phyloP scores from a whole-genome alignment of 1,284 basidiomycete genomes.

The Entoloma clypeatum region DNA sequence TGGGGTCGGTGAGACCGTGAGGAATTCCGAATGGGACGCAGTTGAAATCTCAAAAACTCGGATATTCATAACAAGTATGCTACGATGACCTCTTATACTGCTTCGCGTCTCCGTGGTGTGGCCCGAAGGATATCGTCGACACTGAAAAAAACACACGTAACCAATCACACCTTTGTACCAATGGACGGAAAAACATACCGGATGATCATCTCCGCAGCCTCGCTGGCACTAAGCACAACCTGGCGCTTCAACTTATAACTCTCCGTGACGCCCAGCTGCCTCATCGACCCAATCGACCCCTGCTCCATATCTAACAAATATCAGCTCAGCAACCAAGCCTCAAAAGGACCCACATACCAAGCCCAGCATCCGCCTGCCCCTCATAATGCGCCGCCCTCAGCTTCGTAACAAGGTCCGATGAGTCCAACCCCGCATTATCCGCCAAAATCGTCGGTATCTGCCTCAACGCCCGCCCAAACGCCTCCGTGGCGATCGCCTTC shows the following conservation, averaged over 20 bases:
- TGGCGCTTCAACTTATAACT: constrained; percentile 97
- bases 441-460: constrained; percentile 97
- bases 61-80: too few relatives aligned
- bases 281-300: constrained; percentile 88
- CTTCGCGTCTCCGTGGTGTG: constrained; percentile 62
- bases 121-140: constrained; percentile 70
- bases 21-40: too few relatives aligned
- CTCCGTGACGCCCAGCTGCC: constrained; percentile 85
- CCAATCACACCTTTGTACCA: constrained; percentile 8
- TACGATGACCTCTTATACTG: too few relatives aligned
- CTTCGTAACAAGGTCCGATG: constrained; percentile 89
- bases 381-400: constrained; percentile 94
- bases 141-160: constrained; percentile 28
- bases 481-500: constrained; percentile 93
- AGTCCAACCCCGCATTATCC: constrained; percentile 97
- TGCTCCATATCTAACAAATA: constrained; percentile 74
- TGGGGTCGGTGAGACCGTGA: too few relatives aligned
- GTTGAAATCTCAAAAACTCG: too few relatives aligned
- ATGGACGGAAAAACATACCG: constrained; percentile 53
- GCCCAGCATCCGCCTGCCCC: constrained; percentile 79
- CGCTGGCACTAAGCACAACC: constrained; percentile 91
- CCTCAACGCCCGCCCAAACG: constrained; percentile 84
- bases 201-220: constrained; percentile 98
- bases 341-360: constrained; percentile 53
- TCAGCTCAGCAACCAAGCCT: neutral